Percentiles rank a stretch among this genome's conserved stretches.
phyloP scores from a whole-genome alignment of 2,329 filamentous ascomycete species.

The Alternaria arbusti region DNA sequence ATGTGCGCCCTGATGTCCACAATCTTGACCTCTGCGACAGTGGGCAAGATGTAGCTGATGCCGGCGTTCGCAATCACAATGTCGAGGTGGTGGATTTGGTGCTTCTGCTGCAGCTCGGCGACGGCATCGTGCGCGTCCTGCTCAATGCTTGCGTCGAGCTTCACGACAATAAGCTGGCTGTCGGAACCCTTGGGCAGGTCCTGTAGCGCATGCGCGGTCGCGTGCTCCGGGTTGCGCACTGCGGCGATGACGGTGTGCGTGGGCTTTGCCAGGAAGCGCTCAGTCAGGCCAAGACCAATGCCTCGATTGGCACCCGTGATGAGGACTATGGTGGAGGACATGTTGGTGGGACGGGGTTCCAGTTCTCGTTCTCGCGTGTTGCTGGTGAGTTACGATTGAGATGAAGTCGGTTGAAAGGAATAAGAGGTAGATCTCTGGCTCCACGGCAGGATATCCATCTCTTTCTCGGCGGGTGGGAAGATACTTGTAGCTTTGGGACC shows the following conservation, averaged over 20 bases:
- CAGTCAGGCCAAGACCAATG: neutral
- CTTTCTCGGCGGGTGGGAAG: neutral
- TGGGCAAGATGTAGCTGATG: slow-evolving; percentile 1
- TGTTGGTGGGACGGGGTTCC: neutral
- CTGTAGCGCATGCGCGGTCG: slow-evolving; percentile 32
- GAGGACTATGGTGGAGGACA: neutral
- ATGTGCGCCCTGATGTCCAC: neutral
- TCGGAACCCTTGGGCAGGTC: slow-evolving; percentile 18
- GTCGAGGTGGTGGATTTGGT: slow-evolving; percentile 15
- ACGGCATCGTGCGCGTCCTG: slow-evolving; percentile 7
- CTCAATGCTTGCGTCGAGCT: slow-evolving; percentile 16
- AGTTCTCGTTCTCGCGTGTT: neutral
- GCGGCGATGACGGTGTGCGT: slow-evolving; percentile 50
- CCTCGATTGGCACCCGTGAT: slow-evolving; percentile 1
- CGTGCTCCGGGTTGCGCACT: slow-evolving; percentile 40
- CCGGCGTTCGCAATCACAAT: slow-evolving; percentile 16
- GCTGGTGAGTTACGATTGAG: neutral
- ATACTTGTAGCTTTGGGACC: neutral
- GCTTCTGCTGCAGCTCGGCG: slow-evolving; percentile 2
- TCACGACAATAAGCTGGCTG: slow-evolving; percentile 12
- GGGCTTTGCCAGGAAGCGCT: slow-evolving; percentile 1
- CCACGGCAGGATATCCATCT: neutral
- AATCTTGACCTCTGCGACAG: neutral
- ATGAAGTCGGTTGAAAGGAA: neutral
- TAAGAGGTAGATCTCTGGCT: neutral